Evolutionary conservation across 345 rosid genomes (phyloP).

Genomic region (Pugionium cornutum): DNA sequence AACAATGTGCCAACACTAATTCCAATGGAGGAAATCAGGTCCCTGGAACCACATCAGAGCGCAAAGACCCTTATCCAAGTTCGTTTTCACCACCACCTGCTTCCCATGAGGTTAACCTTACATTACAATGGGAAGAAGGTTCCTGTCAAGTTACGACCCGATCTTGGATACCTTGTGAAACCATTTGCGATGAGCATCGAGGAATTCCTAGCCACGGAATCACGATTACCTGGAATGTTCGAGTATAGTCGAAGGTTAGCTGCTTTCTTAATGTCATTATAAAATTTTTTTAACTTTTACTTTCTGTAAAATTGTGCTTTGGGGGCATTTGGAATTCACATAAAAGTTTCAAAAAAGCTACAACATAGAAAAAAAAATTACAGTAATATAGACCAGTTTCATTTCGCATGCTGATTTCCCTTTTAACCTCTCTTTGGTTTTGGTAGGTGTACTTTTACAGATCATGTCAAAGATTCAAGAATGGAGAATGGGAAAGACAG

Average conservation of each 20-base stretch:
- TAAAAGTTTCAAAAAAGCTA: neutral
- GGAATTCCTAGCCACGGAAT: slow-evolving; percentile 57
- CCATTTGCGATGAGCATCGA: slow-evolving; percentile 68
- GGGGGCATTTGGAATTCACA: neutral
- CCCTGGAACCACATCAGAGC: slow-evolving; percentile 67
- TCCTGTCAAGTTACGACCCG: slow-evolving; percentile 85
- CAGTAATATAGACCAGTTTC: neutral
- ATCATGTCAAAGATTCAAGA: slow-evolving; percentile 61
- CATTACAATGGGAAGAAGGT: slow-evolving; percentile 55
- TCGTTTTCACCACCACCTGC: slow-evolving; percentile 82
- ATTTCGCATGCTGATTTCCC: neutral
- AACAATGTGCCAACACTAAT: slow-evolving; percentile 59
- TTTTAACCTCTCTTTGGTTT: slow-evolving; percentile 21
- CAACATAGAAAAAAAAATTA: neutral
- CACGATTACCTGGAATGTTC: slow-evolving; percentile 86
- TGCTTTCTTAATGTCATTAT: slow-evolving; percentile 21
- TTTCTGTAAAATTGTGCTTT: no score
- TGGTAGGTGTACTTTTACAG: slow-evolving; percentile 68
- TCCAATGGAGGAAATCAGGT: slow-evolving; percentile 67
- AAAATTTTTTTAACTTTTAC: neutral
- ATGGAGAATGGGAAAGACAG: slow-evolving; percentile 62
- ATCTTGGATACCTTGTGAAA: slow-evolving; percentile 92
- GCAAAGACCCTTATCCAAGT: slow-evolving; percentile 65
- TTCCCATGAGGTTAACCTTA: slow-evolving; percentile 75
- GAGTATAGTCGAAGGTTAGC: slow-evolving; percentile 80